Evolutionary conservation across 2,329 filamentous ascomycete genomes (phyloP).

Genomic region (Penicillium capsulatum): DNA sequence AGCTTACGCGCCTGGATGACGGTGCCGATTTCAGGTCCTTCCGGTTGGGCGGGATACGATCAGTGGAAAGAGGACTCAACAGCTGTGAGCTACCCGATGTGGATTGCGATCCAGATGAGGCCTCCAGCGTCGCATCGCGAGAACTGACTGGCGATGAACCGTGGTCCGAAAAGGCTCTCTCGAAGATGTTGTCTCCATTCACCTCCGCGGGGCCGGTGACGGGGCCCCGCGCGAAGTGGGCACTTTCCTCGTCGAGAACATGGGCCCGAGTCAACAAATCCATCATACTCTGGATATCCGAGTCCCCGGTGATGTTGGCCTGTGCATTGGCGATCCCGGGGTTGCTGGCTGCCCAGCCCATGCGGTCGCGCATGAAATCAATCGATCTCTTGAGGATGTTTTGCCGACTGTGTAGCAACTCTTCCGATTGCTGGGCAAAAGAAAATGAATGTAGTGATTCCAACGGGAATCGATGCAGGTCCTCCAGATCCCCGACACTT

Average conservation of each 20-base stretch:
- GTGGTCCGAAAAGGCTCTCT: conserved; percentile 65
- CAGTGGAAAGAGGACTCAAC: conserved; percentile 30
- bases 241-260: conserved; percentile 58
- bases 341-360: conserved; percentile 73
- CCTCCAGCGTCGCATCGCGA: conserved; percentile 20
- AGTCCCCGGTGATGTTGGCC: conserved; percentile 73
- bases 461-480: conserved; percentile 85
- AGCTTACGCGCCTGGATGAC: conserved; percentile 57
- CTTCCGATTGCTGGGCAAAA: conserved; percentile 91
- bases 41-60: conserved; percentile 30
- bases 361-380: conserved; percentile 92
- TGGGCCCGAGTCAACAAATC: conserved; percentile 80
- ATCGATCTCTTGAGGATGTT: conserved; percentile 89
- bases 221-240: conserved; percentile 55
- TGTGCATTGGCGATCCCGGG: conserved; percentile 77
- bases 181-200: conserved; percentile 76
- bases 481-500: conserved; percentile 70
- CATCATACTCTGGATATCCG: conserved; percentile 85
- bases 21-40: conserved; percentile 44
- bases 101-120: conserved; percentile 13
- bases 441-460: conserved; percentile 98
- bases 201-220: conserved; percentile 74
- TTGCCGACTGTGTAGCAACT: conserved; percentile 84
- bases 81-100: conserved; percentile 23
- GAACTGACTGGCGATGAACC: conserved; percentile 18